Evolutionary conservation across 1,284 basidiomycete genomes (phyloP).

Genomic region (Pseudozyma hubeiensis): DNA sequence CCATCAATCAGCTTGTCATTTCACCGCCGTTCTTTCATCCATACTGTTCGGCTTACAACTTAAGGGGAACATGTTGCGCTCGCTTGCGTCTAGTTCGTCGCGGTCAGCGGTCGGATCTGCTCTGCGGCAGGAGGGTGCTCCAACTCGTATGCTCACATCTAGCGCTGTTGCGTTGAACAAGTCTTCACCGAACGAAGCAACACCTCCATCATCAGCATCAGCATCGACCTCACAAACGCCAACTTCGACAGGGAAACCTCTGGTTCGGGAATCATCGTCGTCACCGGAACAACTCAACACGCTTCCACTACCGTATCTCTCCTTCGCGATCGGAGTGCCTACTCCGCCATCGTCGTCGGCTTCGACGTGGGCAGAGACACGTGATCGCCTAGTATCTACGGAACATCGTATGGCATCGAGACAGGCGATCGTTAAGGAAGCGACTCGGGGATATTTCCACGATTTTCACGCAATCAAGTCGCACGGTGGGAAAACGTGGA

Average conservation of each 20-base stretch:
- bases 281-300: conserved; percentile 44
- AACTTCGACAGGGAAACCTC: conserved; percentile 12
- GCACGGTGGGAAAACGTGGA: conserved; percentile 94
- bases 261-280: conserved; percentile 25
- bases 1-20: too few species aligned
- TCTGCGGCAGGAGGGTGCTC: background rate
- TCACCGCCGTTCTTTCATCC: too few species aligned
- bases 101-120: background rate
- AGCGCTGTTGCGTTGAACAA: background rate
- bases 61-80: conserved; percentile 5
- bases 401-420: conserved; percentile 54
- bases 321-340: conserved; percentile 79
- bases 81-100: background rate
- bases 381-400: conserved; percentile 78
- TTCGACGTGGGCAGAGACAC: conserved; percentile 76
- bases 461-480: conserved; percentile 84
- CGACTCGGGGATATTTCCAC: conserved; percentile 87
- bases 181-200: background rate
- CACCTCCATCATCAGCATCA: background rate
- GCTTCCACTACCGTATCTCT: conserved; percentile 73
- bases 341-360: conserved; percentile 75
- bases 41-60: background rate
- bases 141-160: conserved; percentile 6
- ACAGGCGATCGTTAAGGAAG: conserved; percentile 77
- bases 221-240: background rate